Percentiles rank a stretch among this genome's conserved stretches.
phyloP scores from a whole-genome alignment of 257 asterid species.

The Agastache rugosa region DNA sequence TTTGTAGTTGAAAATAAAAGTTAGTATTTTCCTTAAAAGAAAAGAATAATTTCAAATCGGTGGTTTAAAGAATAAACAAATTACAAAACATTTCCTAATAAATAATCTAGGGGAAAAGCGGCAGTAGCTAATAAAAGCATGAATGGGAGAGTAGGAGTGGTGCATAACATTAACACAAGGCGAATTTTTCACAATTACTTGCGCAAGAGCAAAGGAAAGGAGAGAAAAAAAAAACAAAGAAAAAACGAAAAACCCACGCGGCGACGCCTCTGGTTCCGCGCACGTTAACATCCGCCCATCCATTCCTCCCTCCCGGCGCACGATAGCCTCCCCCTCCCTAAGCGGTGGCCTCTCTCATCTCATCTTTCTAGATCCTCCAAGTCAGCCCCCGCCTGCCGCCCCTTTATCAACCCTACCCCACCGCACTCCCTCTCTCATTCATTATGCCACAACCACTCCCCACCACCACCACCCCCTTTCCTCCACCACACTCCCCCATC shows the following conservation, averaged over 20 bases:
- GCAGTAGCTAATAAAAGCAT: too few species aligned
- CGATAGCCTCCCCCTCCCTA: slow-evolving; percentile 73
- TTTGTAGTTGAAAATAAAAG: too few species aligned
- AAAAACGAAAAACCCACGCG: slow-evolving; percentile 36
- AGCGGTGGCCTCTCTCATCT: slow-evolving; percentile 68
- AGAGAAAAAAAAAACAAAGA: not conserved
- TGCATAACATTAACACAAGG: too few species aligned
- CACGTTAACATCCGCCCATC: slow-evolving; percentile 50
- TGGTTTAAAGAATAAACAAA: too few species aligned
- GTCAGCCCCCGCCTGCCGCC: slow-evolving; percentile 60
- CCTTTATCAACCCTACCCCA: slow-evolving; percentile 65
- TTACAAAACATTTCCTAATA: too few species aligned
- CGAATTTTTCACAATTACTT: too few species aligned
- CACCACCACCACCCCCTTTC: slow-evolving; percentile 28
- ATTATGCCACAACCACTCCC: slow-evolving; percentile 61
- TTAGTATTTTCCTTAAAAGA: too few species aligned
- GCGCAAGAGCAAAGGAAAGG: too few species aligned
- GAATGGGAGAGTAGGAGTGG: too few species aligned
- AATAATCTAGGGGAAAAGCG: too few species aligned
- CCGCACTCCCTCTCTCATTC: slow-evolving; percentile 52
- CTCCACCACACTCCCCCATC: slow-evolving; percentile 7
- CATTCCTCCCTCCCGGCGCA: slow-evolving; percentile 58
- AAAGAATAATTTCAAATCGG: too few species aligned
- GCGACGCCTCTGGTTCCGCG: slow-evolving; percentile 47
- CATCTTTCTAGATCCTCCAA: slow-evolving; percentile 66